A percentile compares a stretch with the other conserved stretches of the same genome.
Evolutionary conservation across 2,329 filamentous ascomycete species (phyloP).

Genomic region (Alternaria incomplexa): DNA sequence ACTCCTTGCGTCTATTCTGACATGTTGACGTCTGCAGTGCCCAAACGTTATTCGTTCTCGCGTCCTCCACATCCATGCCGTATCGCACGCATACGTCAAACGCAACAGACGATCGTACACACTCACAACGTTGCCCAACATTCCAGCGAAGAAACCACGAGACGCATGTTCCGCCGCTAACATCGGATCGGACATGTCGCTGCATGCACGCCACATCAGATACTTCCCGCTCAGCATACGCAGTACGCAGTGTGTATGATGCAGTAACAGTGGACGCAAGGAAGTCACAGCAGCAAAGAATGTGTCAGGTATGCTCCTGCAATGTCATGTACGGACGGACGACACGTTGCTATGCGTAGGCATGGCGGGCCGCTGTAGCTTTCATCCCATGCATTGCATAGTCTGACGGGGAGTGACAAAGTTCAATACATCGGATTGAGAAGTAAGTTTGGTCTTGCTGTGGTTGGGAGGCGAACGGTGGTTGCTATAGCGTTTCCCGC

Average conservation of each 20-base stretch:
- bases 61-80: not conserved
- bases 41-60: constrained; percentile 8
- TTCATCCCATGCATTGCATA: not conserved
- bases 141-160: not conserved
- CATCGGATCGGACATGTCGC: not conserved
- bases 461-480: not conserved
- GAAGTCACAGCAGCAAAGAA: not conserved
- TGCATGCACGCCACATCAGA: constrained; percentile 9
- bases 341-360: not conserved
- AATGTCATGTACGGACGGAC: not conserved
- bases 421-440: not conserved
- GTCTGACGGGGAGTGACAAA: not conserved
- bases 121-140: constrained; percentile 1
- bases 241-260: not conserved
- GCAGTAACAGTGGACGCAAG: not conserved
- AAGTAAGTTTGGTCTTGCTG: not conserved
- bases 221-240: constrained; percentile 15
- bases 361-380: constrained; percentile 7
- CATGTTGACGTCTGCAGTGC: constrained; percentile 14
- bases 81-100: not conserved
- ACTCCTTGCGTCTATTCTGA: constrained; percentile 4
- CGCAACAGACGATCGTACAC: constrained; percentile 1
- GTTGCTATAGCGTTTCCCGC: not conserved
- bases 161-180: not conserved
- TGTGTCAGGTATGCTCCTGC: not conserved